Conservation (phyloP, 1,284 basidiomycete genomes). For the Microbotryum violaceum region DNA sequence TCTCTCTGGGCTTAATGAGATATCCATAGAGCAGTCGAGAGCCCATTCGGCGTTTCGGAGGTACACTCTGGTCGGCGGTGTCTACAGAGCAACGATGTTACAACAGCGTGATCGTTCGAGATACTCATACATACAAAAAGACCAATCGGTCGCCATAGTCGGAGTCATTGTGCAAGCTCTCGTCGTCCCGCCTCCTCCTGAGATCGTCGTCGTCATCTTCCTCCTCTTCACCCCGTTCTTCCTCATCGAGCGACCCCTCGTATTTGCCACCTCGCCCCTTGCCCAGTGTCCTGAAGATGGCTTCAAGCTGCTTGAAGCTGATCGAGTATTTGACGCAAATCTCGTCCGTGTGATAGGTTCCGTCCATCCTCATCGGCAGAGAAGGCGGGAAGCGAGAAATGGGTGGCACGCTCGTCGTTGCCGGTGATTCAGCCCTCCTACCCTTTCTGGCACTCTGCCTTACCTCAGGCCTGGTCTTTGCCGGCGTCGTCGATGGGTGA, state of each 20-base stretch:
- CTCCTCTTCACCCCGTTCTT: not conserved
- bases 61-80: no score
- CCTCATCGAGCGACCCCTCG: not conserved
- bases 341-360: conserved; percentile 34
- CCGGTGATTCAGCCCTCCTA: not conserved
- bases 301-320: conserved; percentile 16
- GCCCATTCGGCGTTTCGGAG: no score
- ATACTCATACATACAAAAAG: no score
- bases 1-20: no score
- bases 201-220: not conserved
- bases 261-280: not conserved
- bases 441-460: not conserved
- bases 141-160: no score
- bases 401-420: not conserved
- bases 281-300: conserved; percentile 19
- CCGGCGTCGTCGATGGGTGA: not conserved
- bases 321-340: conserved; percentile 28
- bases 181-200: not conserved
- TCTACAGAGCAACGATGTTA: no score
- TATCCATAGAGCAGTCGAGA: no score
- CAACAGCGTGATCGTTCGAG: no score
- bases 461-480: not conserved
- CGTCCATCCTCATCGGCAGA: conserved; percentile 31
- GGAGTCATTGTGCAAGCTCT: no score
- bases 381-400: conserved; percentile 24